Percentiles rank a stretch among this genome's conserved stretches.
These are phyloP conservation scores for Cornus controversa DNA, from an alignment of 148 eudicot species.

Conservation along the genomic window DNA sequence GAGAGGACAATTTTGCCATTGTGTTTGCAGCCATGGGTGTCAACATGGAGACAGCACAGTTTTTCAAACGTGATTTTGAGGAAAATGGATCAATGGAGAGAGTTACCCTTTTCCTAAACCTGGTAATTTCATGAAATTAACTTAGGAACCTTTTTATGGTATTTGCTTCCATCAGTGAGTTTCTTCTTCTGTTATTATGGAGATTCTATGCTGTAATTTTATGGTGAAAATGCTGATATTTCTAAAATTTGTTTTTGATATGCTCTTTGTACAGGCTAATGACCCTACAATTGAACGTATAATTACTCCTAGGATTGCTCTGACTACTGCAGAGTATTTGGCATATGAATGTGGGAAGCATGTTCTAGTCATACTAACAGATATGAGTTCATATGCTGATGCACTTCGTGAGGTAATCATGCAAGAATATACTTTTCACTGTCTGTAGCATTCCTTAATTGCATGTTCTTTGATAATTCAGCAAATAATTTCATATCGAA, in stretches of 20 bases:
- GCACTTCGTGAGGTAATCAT: constrained; percentile 97
- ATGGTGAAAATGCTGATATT: not conserved
- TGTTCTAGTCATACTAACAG: constrained; percentile 96
- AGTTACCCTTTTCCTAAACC: constrained; percentile 93
- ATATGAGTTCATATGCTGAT: constrained; percentile 99
- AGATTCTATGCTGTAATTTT: not conserved
- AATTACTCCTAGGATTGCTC: constrained; percentile 97
- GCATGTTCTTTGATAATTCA: not conserved
- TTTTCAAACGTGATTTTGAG: constrained; percentile 99
- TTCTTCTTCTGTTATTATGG: not conserved
- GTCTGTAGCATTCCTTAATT: not conserved
- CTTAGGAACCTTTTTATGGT: not conserved
- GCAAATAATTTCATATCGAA: not conserved
- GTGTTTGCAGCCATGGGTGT: constrained; percentile 99
- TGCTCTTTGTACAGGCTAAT: constrained; percentile 66
- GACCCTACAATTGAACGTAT: constrained; percentile 99
- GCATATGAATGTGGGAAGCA: constrained; percentile 99
- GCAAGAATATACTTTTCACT: not conserved
- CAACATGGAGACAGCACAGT: constrained; percentile 99
- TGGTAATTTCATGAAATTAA: constrained; percentile 42
- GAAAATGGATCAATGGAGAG: constrained; percentile 99
- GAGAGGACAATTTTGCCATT: constrained; percentile 98
- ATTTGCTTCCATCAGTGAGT: constrained; percentile 3
- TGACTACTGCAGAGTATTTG: constrained; percentile 95
- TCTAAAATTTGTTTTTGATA: not conserved